A percentile compares a stretch with the other conserved stretches of the same genome.
These are phyloP conservation scores for Plantago elongata DNA, from an alignment of 257 asterid species.

Conservation along the genomic window DNA sequence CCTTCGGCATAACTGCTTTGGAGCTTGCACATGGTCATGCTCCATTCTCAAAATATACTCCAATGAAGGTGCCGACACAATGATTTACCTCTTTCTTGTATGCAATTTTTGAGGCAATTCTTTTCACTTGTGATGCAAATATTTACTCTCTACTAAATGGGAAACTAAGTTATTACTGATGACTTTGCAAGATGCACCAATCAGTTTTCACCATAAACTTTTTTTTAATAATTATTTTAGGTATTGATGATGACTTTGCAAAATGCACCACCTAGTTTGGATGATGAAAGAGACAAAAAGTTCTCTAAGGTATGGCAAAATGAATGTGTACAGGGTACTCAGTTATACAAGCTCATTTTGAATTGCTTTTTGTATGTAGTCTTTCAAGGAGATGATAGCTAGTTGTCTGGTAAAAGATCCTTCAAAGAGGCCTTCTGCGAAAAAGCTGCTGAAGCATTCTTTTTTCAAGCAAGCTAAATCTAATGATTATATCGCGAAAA, in stretches of 20 bases:
- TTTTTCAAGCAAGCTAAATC: conserved; percentile 97
- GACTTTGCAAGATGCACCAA: conserved; percentile 99
- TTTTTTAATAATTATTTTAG: conserved; percentile 27
- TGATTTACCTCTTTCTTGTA: conserved; percentile 6
- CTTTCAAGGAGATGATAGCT: conserved; percentile 94
- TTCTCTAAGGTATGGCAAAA: conserved; percentile 69
- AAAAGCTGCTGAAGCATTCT: conserved; percentile 70
- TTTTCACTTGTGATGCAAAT: neutral
- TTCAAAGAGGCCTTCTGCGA: conserved; percentile 88
- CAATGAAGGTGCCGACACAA: conserved; percentile 71
- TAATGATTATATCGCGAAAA: conserved; percentile 67
- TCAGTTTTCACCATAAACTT: conserved; percentile 84
- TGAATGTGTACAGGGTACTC: conserved; percentile 2
- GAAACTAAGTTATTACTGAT: conserved; percentile 45
- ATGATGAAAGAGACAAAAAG: conserved; percentile 89
- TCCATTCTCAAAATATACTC: conserved; percentile 98
- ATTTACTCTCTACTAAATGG: neutral
- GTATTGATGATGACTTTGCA: conserved; percentile 98
- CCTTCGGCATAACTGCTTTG: conserved; percentile 98
- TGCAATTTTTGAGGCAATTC: conserved; percentile 13
- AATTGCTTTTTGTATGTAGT: conserved; percentile 38
- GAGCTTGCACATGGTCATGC: conserved; percentile 99
- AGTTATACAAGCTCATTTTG: conserved; percentile 1
- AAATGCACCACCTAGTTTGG: conserved; percentile 99
- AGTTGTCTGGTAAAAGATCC: conserved; percentile 99